A percentile compares a stretch with the other conserved stretches of the same genome.
phyloP scores from a whole-genome alignment of 768 basidiomycete genomes.

The Xerocomellus intermedius region DNA sequence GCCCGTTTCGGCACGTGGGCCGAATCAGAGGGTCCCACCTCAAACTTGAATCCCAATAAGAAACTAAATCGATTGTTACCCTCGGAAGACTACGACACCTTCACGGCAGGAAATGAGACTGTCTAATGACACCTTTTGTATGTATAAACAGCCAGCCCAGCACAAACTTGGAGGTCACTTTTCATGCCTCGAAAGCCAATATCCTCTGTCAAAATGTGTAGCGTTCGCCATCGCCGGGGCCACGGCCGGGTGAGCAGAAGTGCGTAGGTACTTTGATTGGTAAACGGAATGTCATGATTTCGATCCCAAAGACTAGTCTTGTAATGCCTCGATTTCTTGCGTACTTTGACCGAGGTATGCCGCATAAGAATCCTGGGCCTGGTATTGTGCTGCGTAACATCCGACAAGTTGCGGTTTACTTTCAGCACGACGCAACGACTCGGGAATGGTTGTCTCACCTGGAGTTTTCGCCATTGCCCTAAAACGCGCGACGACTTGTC shows the following conservation, averaged over 20 bases:
- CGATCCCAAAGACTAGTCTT: slow-evolving; percentile 45
- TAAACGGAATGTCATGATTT: not conserved
- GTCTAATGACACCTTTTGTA: not conserved
- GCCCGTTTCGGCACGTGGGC: too few relatives aligned
- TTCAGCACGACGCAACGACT: not conserved
- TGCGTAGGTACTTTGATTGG: not conserved
- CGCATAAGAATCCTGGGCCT: slow-evolving; percentile 54
- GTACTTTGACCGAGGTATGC: slow-evolving; percentile 55
- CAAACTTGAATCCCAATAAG: not conserved
- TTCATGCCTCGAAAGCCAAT: not conserved
- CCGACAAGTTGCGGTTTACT: not conserved
- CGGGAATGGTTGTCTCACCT: slow-evolving; percentile 36
- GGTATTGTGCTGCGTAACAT: slow-evolving; percentile 43
- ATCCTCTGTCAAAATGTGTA: not conserved
- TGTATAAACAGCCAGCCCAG: not conserved
- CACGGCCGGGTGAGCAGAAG: not conserved
- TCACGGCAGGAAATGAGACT: too few relatives aligned
- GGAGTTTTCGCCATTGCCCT: slow-evolving; percentile 52
- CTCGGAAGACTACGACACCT: not conserved
- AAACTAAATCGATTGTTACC: not conserved
- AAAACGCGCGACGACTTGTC: slow-evolving; percentile 67
- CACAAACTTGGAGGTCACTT: too few relatives aligned
- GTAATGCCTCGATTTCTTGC: slow-evolving; percentile 61
- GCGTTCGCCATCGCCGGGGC: not conserved
- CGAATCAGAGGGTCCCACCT: too few relatives aligned